Evolutionary conservation across 108 stramenopile genomes (phyloP).

Genomic region (Mayamaea pseudoterrestris): DNA sequence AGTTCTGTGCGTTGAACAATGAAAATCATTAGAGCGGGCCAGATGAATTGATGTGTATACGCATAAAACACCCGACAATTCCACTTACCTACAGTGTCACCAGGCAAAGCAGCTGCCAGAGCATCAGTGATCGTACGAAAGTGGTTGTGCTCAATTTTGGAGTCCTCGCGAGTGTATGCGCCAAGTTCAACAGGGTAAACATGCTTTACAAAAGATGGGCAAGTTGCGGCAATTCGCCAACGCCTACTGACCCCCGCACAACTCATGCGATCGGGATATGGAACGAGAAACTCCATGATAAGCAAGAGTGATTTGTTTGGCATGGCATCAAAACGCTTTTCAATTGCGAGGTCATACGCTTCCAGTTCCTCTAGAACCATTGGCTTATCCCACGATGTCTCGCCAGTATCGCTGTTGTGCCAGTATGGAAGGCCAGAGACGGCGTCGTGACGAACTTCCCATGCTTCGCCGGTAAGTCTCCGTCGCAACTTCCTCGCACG

Average conservation of each 20-base stretch:
- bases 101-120: conserved; percentile 41
- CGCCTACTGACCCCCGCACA: conserved; percentile 44
- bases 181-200: conserved; percentile 79
- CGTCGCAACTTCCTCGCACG: conserved; percentile 55
- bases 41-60: background rate
- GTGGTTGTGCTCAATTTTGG: conserved; percentile 54
- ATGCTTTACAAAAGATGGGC: conserved; percentile 63
- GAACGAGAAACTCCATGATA: conserved; percentile 57
- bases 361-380: conserved; percentile 47
- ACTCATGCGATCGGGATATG: conserved; percentile 49
- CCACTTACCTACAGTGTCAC: conserved; percentile 65
- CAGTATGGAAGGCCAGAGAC: conserved; percentile 41
- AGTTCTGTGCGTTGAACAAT: conserved; percentile 27
- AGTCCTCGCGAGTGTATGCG: conserved; percentile 37
- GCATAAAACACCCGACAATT: background rate
- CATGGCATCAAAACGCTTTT: conserved; percentile 44
- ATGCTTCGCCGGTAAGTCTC: conserved; percentile 68
- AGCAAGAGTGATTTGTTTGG: conserved; percentile 39
- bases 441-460: conserved; percentile 43
- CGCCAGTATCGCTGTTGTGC: conserved; percentile 83
- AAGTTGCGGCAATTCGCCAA: conserved; percentile 54
- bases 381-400: conserved; percentile 72
- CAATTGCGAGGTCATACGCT: conserved; percentile 30
- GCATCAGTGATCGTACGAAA: conserved; percentile 59
- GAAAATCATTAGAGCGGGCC: too few relatives aligned